These are phyloP conservation scores for Closterium sp. DNA, from an alignment of 139 green algal genomes.

Conservation along the genomic window DNA sequence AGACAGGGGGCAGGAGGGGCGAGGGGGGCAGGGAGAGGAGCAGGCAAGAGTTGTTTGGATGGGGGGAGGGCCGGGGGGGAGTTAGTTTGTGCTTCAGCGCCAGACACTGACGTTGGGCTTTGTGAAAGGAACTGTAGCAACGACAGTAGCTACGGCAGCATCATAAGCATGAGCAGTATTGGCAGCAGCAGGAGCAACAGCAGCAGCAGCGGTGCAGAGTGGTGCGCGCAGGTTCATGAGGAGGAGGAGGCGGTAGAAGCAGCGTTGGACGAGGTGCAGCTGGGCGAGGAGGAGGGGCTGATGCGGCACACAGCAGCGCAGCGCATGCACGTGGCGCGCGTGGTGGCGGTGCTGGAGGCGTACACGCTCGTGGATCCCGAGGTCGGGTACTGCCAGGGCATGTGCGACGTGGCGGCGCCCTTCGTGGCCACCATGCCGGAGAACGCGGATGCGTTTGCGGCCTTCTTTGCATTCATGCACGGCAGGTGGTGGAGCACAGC, in stretches of 20 bases:
- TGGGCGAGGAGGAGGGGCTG: neutral
- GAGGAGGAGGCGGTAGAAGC: neutral
- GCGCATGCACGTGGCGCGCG: conserved; percentile 1
- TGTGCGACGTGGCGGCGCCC: conserved; percentile 77
- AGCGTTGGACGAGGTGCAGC: neutral
- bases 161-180: neutral
- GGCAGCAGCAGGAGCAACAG: neutral
- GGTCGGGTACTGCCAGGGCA: conserved; percentile 84
- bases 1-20: too few species aligned
- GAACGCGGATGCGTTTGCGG: conserved; percentile 52
- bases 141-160: neutral
- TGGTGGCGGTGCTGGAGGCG: conserved; percentile 62
- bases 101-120: neutral
- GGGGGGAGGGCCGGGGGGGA: too few species aligned
- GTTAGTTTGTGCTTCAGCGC: too few species aligned
- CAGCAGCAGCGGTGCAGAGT: neutral
- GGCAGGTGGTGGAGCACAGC: neutral
- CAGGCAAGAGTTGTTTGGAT: too few species aligned
- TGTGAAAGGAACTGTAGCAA: neutral
- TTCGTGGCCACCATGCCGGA: conserved; percentile 77
- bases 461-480: conserved; percentile 18
- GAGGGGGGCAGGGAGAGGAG: neutral
- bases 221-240: neutral
- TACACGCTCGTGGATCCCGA: conserved; percentile 69
- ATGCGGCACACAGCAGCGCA: neutral